phyloP scores from a whole-genome alignment of 1,284 basidiomycete species.

The Termitomyces sp. region DNA sequence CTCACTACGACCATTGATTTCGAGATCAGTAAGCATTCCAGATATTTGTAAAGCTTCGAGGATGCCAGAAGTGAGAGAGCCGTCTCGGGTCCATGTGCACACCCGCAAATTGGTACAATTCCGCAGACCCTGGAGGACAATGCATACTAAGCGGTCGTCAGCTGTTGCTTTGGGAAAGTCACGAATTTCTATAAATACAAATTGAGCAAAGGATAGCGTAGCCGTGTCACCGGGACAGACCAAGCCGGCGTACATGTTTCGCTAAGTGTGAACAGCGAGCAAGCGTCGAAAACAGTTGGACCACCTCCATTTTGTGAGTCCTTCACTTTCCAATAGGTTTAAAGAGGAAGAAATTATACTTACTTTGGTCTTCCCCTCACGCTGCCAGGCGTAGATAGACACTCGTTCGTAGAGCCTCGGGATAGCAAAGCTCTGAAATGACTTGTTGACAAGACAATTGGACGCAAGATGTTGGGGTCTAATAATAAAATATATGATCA shows the following conservation, averaged over 20 bases:
- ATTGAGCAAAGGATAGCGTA: not conserved
- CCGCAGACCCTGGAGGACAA: slow-evolving; percentile 43
- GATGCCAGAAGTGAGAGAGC: slow-evolving; percentile 54
- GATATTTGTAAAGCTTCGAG: slow-evolving; percentile 44
- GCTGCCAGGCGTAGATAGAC: slow-evolving; percentile 65
- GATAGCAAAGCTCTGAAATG: slow-evolving; percentile 45
- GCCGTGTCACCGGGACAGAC: slow-evolving; percentile 29
- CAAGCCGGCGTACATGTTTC: slow-evolving; percentile 46
- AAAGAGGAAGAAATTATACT: not conserved
- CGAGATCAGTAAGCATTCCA: slow-evolving; percentile 44
- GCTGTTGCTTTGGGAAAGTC: slow-evolving; percentile 55
- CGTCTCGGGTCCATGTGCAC: slow-evolving; percentile 74
- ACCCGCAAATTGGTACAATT: slow-evolving; percentile 57
- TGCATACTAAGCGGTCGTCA: slow-evolving; percentile 24
- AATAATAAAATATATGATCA: slow-evolving; percentile 44
- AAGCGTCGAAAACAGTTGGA: slow-evolving; percentile 48
- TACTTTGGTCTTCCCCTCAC: slow-evolving; percentile 54
- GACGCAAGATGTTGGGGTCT: slow-evolving; percentile 47
- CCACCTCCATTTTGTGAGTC: slow-evolving; percentile 32
- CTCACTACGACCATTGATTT: slow-evolving; percentile 62
- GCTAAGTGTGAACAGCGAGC: slow-evolving; percentile 45
- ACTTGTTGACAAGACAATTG: slow-evolving; percentile 50
- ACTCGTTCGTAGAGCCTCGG: slow-evolving; percentile 49
- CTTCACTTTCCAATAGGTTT: not conserved
- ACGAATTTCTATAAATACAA: slow-evolving; percentile 46